phyloP scores from a whole-genome alignment of 176 grass and related monocot genomes.

The Phragmites australis region DNA sequence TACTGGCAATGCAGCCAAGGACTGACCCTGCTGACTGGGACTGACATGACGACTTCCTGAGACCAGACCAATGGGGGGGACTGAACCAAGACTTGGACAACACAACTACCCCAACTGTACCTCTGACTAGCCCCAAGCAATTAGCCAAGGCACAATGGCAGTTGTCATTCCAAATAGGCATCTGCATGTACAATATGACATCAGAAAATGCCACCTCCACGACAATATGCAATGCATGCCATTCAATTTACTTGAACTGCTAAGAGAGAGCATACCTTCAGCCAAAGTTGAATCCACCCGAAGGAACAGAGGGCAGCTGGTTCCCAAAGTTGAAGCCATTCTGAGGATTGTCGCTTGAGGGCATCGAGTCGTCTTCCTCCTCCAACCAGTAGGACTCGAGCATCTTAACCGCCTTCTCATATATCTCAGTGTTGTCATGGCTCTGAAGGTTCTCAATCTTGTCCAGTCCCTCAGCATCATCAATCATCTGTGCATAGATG shows the following conservation, averaged over 20 bases:
- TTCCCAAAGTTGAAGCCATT: constrained; percentile 72
- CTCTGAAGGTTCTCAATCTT: constrained; percentile 98
- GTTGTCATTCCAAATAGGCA: constrained; percentile 36
- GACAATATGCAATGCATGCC: not conserved
- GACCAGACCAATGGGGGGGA: constrained; percentile 57
- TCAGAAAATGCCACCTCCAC: constrained; percentile 21
- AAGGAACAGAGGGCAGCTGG: constrained; percentile 56
- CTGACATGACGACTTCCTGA: constrained; percentile 58
- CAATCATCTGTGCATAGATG: constrained; percentile 72
- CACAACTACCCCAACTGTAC: constrained; percentile 58
- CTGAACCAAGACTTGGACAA: constrained; percentile 57
- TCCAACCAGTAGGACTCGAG: constrained; percentile 86
- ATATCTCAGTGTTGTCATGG: constrained; percentile 92
- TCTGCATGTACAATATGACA: constrained; percentile 39
- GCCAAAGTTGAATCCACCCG: constrained; percentile 82
- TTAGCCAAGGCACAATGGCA: constrained; percentile 53
- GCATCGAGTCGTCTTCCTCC: constrained; percentile 71
- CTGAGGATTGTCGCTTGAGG: constrained; percentile 52
- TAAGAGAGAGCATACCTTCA: constrained; percentile 47
- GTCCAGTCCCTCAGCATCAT: constrained; percentile 89
- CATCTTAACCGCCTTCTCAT: constrained; percentile 94
- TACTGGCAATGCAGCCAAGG: constrained; percentile 41
- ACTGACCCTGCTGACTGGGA: constrained; percentile 56
- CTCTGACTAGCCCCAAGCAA: constrained; percentile 55
- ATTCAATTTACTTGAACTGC: not conserved